Percentiles rank a stretch among this genome's conserved stretches.
Conservation (phyloP, 2,329 filamentous ascomycete species). For the Trichoderma sp. region DNA sequence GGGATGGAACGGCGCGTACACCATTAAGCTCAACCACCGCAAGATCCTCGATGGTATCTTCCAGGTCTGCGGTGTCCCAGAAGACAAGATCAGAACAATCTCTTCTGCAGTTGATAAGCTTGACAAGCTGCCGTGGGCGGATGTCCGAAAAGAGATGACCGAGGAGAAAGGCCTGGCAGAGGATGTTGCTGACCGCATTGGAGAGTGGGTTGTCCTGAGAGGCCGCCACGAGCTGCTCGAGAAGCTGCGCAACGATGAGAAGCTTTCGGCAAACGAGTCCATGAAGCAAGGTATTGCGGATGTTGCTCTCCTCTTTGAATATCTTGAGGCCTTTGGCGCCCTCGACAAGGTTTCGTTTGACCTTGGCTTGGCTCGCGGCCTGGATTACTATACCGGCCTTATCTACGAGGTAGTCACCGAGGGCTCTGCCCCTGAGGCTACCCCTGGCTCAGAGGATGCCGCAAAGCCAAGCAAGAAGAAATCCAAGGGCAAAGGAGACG, state of each 20-base stretch:
- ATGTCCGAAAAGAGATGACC: constrained; percentile 90
- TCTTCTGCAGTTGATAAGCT: constrained; percentile 94
- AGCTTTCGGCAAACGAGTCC: constrained; percentile 68
- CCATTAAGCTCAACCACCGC: constrained; percentile 92
- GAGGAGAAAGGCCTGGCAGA: constrained; percentile 82
- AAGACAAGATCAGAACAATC: constrained; percentile 84
- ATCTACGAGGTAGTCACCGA: constrained; percentile 90
- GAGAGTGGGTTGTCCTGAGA: constrained; percentile 77
- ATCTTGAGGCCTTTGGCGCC: constrained; percentile 75
- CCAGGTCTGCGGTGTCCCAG: constrained; percentile 83
- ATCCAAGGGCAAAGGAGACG: constrained; percentile 55
- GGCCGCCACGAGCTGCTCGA: constrained; percentile 74
- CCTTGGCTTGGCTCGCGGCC: constrained; percentile 81
- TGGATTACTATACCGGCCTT: constrained; percentile 91
- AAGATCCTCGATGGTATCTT: constrained; percentile 94
- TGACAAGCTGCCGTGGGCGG: constrained; percentile 87
- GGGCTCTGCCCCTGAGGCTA: constrained; percentile 62
- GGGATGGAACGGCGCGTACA: constrained; percentile 72
- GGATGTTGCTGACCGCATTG: constrained; percentile 82
- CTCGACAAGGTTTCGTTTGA: constrained; percentile 81
- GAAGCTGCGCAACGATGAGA: constrained; percentile 66
- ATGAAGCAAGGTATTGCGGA: constrained; percentile 81
- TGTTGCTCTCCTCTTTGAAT: constrained; percentile 77
- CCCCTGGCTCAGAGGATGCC: constrained; percentile 31
- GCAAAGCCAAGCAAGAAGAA: constrained; percentile 43